A percentile compares a stretch with the other conserved stretches of the same genome.
These are phyloP conservation scores for Neckera pumila DNA, from an alignment of 225 moss, liverwort and hornwort species.

Conservation along the genomic window DNA sequence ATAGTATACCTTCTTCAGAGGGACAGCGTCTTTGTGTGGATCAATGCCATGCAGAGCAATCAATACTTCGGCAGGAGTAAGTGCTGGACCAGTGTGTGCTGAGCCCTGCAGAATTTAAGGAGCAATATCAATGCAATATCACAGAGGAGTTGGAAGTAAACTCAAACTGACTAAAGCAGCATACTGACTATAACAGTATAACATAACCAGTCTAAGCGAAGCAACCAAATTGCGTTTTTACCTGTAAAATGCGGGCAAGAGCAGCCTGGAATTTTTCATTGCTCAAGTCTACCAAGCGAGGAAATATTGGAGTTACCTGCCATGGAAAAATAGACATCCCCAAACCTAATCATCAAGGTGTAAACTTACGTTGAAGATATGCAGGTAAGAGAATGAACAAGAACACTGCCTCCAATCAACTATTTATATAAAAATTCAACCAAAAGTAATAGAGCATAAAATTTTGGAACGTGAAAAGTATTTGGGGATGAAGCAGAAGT, in stretches of 20 bases:
- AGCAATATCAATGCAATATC: neutral
- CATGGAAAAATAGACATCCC: neutral
- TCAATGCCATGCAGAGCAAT: constrained; percentile 97
- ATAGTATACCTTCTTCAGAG: constrained; percentile 85
- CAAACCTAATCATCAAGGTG: neutral
- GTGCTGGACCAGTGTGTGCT: constrained; percentile 86
- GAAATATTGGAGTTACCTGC: constrained; percentile 92
- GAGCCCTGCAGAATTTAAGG: constrained; percentile 55
- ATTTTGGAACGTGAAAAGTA: neutral
- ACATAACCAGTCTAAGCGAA: neutral
- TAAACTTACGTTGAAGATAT: neutral
- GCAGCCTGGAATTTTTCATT: constrained; percentile 90
- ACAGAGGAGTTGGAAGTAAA: neutral
- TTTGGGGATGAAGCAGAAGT: neutral
- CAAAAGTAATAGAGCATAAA: neutral
- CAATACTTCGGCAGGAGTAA: constrained; percentile 96
- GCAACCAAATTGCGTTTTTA: neutral
- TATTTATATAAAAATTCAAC: neutral
- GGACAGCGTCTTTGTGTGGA: constrained; percentile 76
- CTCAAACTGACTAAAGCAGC: neutral
- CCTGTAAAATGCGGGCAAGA: constrained; percentile 97
- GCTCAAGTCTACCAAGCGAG: constrained; percentile 89
- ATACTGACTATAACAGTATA: neutral
- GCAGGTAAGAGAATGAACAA: neutral
- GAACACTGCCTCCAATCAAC: neutral